These are phyloP conservation scores for Ustilago trichophora DNA, from an alignment of 1,284 basidiomycete genomes.

Conservation along the genomic window DNA sequence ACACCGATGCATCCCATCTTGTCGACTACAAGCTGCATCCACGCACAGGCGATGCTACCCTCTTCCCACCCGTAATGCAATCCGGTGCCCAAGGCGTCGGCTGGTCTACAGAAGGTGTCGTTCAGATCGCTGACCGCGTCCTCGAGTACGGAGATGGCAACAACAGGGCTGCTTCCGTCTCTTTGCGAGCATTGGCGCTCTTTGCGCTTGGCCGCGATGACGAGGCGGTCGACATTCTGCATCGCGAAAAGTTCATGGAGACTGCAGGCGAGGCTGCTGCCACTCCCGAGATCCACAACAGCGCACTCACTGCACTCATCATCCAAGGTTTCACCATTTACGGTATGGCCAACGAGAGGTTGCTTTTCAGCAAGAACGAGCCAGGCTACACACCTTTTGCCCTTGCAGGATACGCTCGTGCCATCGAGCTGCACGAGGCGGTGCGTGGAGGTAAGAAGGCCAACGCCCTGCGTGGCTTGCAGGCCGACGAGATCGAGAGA, in stretches of 20 bases:
- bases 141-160: slow-evolving; percentile 35
- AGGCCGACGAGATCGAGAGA: slow-evolving; percentile 63
- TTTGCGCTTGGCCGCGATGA: slow-evolving; percentile 59
- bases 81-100: slow-evolving; percentile 34
- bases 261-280: slow-evolving; percentile 32
- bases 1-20: slow-evolving; percentile 50
- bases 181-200: slow-evolving; percentile 53
- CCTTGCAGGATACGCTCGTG: slow-evolving; percentile 55
- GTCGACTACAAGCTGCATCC: slow-evolving; percentile 42
- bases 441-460: slow-evolving; percentile 57
- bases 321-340: slow-evolving; percentile 58
- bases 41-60: slow-evolving; percentile 26
- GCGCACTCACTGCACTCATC: slow-evolving; percentile 41
- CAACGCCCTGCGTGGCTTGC: slow-evolving; percentile 54
- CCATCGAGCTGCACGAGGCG: slow-evolving; percentile 61
- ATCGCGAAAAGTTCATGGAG: slow-evolving; percentile 53
- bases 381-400: slow-evolving; percentile 53
- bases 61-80: slow-evolving; percentile 52
- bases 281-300: slow-evolving; percentile 38
- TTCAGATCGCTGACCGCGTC: slow-evolving; percentile 40
- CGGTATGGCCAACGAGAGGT: slow-evolving; percentile 63
- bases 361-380: slow-evolving; percentile 36
- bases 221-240: slow-evolving; percentile 55
- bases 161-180: slow-evolving; percentile 31
- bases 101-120: slow-evolving; percentile 46